Evolutionary conservation across 75 land plant species (phyloP), one percentile per base, ranked within the genome.

Genomic region (Azolla pinnata): DNA sequence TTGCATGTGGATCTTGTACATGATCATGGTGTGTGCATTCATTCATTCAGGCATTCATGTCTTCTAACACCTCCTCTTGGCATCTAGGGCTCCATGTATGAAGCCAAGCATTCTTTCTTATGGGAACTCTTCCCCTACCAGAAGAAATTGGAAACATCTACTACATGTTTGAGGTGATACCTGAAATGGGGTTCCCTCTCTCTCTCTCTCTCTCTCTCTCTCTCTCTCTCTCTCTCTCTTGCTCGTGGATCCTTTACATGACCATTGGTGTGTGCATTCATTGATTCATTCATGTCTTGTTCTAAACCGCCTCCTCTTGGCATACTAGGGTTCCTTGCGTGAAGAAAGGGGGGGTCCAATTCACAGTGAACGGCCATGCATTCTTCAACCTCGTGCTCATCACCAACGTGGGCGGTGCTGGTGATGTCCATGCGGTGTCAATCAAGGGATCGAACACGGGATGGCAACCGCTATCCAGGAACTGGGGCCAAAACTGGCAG

Each of bases 401-500:
- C 17, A 31, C 29, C 52, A 70, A 70, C 38, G 73, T 70, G 5
- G 73, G 34, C 1, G 73, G 73, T 2, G 57, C 56, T 2, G 65
- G 65, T 21, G 44, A 30, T 31, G 73, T 63, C 0, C 38, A 29
- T 26, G 60, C 20, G 27, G 18, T 70, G 51, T 33, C 44, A 31
- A 18, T 63, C 28, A 70, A 63, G 63, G 71, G 64, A 1, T 45
- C 67, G 12, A n/a, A 35, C 16, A 63, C 67, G 29, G 50, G 49
- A 33, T 63, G 66, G 66, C 16, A 45, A 31, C 61, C 42, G 23
- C 44, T 70, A 67, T 30, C 21, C 0, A 44, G 66, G n/a, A 57
- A 62, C 40, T 70, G 73, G 67, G 73, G 73, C 35, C 66, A 63
- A 27, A 70, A 63, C 29, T 70, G 73, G 73, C 21, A 62, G 16